Base-by-base conservation (phyloP, 768 basidiomycete genomes). In the Rubroboletus satanas region DNA sequence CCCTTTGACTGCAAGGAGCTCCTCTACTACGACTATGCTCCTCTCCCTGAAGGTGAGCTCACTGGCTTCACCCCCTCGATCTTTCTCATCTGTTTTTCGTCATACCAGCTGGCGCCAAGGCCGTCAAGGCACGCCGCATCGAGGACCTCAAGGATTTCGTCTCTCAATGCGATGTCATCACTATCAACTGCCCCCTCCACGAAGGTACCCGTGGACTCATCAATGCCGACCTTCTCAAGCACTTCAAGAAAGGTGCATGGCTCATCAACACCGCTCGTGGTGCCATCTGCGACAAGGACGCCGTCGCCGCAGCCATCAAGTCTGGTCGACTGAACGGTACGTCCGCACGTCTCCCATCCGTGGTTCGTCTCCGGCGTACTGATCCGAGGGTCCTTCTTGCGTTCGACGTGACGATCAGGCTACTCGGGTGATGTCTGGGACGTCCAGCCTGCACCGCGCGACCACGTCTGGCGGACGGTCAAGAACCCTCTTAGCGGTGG, bases 231-330 rank as follows among this genome's bases (percentile, higher is more conserved):
- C 83, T 92, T 38, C 77, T 95, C 62, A 80, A 81, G 70, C 88
- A 90, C 74, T 88, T 95, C 81, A 96, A 96, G 81, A 87, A 88
- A 70, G 93, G 91, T 46, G 82, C 92, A 15, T 93, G 88, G 88
- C 83, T 95, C 64, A 87, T 96, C 66, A 96, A 96, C 81, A 93
- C 91, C 29, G 90, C 91, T 49, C 90, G 92, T 62, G 93, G 93
- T 42, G 93, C 93, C 39, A 93, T 96, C 64, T 92, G 89, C 68
- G 85, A 91, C 73, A 84, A 84, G 61, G 83, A 92, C 57, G 91
- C 83, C 41, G 86, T 95, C 55, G 84, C 86, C 5, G 83, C 69
- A 0, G 91, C 93, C 12, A 69, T 96, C 52, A 77, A 82, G 74
- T 84, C 80, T 49, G 93, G 93, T 17, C 88, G 90, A 31, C 71